A percentile compares a stretch with the other conserved stretches of the same genome.
These are phyloP conservation scores for Aschersonia sp. DNA, from an alignment of 2,329 filamentous ascomycete species.

Conservation along the genomic window DNA sequence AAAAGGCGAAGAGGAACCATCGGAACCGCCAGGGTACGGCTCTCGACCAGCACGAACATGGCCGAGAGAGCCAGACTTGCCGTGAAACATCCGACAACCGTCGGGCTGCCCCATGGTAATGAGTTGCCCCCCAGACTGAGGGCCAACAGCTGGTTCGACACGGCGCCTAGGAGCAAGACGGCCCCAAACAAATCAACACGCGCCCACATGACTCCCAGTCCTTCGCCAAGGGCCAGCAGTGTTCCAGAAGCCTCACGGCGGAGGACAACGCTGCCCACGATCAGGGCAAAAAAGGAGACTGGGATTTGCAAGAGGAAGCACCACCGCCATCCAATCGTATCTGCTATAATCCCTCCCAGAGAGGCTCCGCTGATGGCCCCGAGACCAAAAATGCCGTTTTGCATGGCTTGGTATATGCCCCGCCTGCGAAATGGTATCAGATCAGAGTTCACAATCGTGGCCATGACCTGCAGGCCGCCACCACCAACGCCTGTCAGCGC, in stretches of 20 bases:
- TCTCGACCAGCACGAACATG: slow-evolving; percentile 32
- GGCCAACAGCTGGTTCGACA: slow-evolving; percentile 41
- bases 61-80: slow-evolving; percentile 26
- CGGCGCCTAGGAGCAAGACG: slow-evolving; percentile 38
- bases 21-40: slow-evolving; percentile 32
- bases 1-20: slow-evolving; percentile 43
- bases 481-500: slow-evolving; percentile 56
- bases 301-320: slow-evolving; percentile 51
- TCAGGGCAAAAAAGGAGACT: slow-evolving; percentile 37
- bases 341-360: slow-evolving; percentile 49
- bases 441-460: slow-evolving; percentile 43
- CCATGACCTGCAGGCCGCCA: slow-evolving; percentile 55
- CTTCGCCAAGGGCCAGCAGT: slow-evolving; percentile 8
- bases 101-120: slow-evolving; percentile 33
- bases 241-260: slow-evolving; percentile 23
- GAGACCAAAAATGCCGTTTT: slow-evolving; percentile 47
- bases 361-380: slow-evolving; percentile 48
- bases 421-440: slow-evolving; percentile 42
- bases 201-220: slow-evolving; percentile 28
- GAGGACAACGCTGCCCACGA: slow-evolving; percentile 38
- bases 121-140: slow-evolving; percentile 42
- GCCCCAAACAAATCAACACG: slow-evolving; percentile 45
- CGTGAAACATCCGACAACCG: slow-evolving; percentile 29
- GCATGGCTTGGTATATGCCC: slow-evolving; percentile 45
- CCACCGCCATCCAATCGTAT: slow-evolving; percentile 53